A percentile compares a stretch with the other conserved stretches of the same genome.
These are phyloP conservation scores for Podaxis pistillaris DNA, from an alignment of 768 basidiomycete genomes.

Conservation along the genomic window DNA sequence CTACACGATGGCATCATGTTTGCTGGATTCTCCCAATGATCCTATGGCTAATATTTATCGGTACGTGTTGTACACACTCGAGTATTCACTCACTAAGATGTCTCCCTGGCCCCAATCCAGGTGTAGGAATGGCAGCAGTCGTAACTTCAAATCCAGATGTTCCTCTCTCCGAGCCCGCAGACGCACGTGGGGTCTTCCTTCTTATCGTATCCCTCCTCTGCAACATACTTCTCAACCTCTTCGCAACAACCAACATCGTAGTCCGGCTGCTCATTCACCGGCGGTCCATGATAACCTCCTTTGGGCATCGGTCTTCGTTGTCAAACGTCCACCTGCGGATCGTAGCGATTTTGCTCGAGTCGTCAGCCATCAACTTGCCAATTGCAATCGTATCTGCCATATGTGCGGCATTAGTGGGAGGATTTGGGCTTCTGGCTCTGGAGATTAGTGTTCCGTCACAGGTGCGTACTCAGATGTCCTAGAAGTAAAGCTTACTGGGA, in stretches of 20 bases:
- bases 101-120: neutral
- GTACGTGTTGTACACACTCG: neutral
- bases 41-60: neutral
- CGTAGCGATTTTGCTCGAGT: neutral
- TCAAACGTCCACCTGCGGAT: neutral
- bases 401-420: neutral
- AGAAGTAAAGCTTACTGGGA: too few species aligned
- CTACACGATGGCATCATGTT: neutral
- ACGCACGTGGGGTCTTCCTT: neutral
- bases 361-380: neutral
- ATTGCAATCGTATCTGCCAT: neutral
- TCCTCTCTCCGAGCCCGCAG: neutral
- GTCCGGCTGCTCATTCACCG: constrained; percentile 5
- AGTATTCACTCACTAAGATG: too few species aligned
- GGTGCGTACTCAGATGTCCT: neutral
- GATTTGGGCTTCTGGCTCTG: neutral
- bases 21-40: constrained; percentile 1
- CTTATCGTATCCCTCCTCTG: neutral
- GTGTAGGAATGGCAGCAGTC: neutral
- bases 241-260: neutral
- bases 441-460: neutral
- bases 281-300: neutral
- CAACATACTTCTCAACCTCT: constrained; percentile 6
- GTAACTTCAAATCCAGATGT: neutral
- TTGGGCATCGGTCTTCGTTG: neutral